Percentiles rank a stretch among this genome's conserved stretches.
Conservation (phyloP, 805 yeast genomes). For the Candida vartiovaarae region DNA sequence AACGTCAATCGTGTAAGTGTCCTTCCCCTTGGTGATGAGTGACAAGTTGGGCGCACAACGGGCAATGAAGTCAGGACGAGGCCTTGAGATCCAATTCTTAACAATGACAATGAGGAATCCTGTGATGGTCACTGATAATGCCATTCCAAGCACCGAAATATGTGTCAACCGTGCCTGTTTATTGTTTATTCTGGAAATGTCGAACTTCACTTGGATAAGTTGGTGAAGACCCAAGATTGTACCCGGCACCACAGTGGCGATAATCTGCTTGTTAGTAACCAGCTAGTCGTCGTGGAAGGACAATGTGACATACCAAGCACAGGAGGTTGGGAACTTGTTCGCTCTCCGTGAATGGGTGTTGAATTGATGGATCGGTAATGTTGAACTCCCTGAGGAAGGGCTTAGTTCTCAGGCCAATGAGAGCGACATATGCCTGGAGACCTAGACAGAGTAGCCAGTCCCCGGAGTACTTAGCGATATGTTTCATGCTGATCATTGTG, state of each 20-base stretch:
- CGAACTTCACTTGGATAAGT: slow-evolving; percentile 4
- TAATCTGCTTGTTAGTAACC: slow-evolving; percentile 1
- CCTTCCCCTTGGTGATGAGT: slow-evolving; percentile 6
- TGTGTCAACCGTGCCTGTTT: slow-evolving; percentile 11
- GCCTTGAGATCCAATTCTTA: slow-evolving; percentile 80
- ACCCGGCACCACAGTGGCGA: slow-evolving; percentile 3
- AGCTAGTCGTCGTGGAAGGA: background rate
- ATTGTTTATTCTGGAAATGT: slow-evolving; percentile 1
- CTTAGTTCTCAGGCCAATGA: slow-evolving; percentile 6
- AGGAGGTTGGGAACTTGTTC: slow-evolving; percentile 7
- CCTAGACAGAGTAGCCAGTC: slow-evolving; percentile 7
- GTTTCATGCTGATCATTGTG: too few relatives aligned
- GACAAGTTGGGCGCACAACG: slow-evolving; percentile 68
- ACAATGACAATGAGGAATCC: slow-evolving; percentile 30
- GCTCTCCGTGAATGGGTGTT: slow-evolving; percentile 23
- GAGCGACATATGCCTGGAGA: slow-evolving; percentile 5
- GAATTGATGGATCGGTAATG: slow-evolving; percentile 24
- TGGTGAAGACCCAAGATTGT: background rate
- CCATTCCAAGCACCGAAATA: slow-evolving; percentile 8
- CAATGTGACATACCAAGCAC: slow-evolving; percentile 4
- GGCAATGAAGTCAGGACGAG: slow-evolving; percentile 84
- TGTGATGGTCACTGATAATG: slow-evolving; percentile 9
- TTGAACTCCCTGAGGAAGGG: slow-evolving; percentile 28
- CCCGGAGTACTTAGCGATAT: slow-evolving; percentile 3
- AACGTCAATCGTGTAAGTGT: slow-evolving; percentile 33